Conservation (phyloP, 2,329 filamentous ascomycete genomes). For the Alternaria postmessia region DNA sequence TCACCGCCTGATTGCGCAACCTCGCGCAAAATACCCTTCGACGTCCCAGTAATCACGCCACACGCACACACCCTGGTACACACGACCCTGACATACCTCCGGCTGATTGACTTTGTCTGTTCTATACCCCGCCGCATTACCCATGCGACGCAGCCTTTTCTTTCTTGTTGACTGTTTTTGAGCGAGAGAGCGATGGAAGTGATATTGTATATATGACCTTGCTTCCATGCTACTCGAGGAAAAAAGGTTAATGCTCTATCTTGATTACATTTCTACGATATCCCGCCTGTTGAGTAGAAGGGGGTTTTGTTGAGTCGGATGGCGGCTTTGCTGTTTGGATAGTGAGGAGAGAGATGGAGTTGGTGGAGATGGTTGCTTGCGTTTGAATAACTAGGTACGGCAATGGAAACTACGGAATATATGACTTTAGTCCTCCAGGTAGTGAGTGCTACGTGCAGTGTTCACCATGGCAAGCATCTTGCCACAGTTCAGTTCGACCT, state of each 20-base stretch:
- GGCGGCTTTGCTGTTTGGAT: not conserved
- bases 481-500: not conserved
- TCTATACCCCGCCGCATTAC: constrained; percentile 35
- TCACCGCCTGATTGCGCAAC: constrained; percentile 17
- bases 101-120: constrained; percentile 27
- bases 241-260: constrained; percentile 17
- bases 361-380: not conserved
- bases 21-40: constrained; percentile 23
- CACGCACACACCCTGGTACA: constrained; percentile 11
- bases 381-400: constrained; percentile 5
- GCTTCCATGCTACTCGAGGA: not conserved
- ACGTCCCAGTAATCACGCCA: constrained; percentile 14
- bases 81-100: constrained; percentile 7
- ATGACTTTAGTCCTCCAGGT: not conserved
- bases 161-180: constrained; percentile 11
- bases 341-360: not conserved
- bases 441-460: not conserved
- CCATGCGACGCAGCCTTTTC: constrained; percentile 14
- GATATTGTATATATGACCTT: constrained; percentile 27
- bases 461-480: not conserved
- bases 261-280: constrained; percentile 30
- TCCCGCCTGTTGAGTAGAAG: constrained; percentile 14
- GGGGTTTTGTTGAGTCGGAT: not conserved
- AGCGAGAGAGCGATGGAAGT: constrained; percentile 6
- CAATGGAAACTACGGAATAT: constrained; percentile 1